Evolutionary conservation across 768 basidiomycete genomes (phyloP).

Genomic region (Ramaria sp.): DNA sequence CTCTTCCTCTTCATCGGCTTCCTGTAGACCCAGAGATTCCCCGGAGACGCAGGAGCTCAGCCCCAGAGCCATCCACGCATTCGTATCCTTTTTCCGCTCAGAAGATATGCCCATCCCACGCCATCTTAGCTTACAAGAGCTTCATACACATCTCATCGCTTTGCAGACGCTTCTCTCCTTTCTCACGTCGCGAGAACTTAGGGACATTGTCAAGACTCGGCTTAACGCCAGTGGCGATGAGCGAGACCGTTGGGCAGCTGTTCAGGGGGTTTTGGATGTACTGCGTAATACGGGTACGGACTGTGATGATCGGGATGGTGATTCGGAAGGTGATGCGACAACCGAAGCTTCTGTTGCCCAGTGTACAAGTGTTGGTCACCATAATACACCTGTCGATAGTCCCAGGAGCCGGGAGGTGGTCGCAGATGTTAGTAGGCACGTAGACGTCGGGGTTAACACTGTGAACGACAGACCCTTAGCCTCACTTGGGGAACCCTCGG

Average conservation of each 20-base stretch:
- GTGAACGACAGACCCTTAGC: too few relatives aligned
- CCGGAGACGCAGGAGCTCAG: background rate
- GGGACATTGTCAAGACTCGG: background rate
- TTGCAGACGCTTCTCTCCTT: constrained; percentile 4
- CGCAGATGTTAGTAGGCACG: too few relatives aligned
- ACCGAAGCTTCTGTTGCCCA: background rate
- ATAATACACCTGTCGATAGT: background rate
- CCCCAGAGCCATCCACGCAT: background rate
- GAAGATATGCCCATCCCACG: background rate
- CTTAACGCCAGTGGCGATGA: background rate
- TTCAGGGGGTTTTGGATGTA: constrained; percentile 3
- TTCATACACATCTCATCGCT: background rate
- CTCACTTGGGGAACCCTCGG: too few relatives aligned
- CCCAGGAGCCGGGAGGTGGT: too few relatives aligned
- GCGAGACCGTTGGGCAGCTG: background rate
- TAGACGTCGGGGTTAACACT: too few relatives aligned
- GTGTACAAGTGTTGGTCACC: background rate
- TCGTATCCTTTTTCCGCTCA: constrained; percentile 1
- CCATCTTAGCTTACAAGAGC: background rate
- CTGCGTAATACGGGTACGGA: background rate
- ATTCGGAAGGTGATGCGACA: background rate
- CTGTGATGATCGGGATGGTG: background rate
- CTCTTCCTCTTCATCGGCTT: background rate
- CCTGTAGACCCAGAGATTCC: background rate
- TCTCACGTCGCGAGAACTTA: background rate